These are phyloP conservation scores for Amanita exitialis DNA, from an alignment of 768 basidiomycete genomes.

Conservation along the genomic window DNA sequence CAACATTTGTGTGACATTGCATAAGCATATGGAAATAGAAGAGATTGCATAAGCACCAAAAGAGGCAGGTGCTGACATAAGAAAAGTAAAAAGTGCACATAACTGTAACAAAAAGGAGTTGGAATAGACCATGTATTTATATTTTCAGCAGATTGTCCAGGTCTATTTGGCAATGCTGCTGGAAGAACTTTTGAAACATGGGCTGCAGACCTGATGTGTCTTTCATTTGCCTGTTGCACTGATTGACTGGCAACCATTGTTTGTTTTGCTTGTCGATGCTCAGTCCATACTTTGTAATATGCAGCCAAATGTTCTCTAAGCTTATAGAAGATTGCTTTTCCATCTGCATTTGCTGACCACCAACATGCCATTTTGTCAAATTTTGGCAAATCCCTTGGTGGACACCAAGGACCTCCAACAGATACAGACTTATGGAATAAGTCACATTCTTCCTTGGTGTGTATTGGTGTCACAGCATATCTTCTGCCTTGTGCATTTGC, in stretches of 20 bases:
- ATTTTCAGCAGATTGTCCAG: not conserved
- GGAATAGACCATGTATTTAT: not conserved
- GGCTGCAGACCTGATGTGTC: not conserved
- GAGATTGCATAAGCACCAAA: too few species aligned
- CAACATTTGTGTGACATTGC: too few species aligned
- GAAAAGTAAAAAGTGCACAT: too few species aligned
- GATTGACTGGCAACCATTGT: not conserved
- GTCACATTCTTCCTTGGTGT: not conserved
- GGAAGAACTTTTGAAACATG: not conserved
- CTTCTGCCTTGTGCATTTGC: not conserved
- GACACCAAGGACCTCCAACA: not conserved
- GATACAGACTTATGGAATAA: not conserved
- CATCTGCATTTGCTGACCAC: not conserved
- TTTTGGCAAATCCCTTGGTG: not conserved
- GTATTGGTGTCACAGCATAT: not conserved
- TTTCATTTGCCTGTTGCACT: not conserved
- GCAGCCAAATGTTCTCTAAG: not conserved
- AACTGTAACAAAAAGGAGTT: too few species aligned
- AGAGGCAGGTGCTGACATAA: too few species aligned
- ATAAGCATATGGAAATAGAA: too few species aligned
- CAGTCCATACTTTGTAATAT: not conserved
- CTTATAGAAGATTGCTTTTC: not conserved
- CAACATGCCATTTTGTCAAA: not conserved
- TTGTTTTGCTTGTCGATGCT: not conserved
- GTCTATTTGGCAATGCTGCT: not conserved